These are phyloP conservation scores for Gardenia jasminoides DNA, from an alignment of 257 asterid species.

Conservation along the genomic window DNA sequence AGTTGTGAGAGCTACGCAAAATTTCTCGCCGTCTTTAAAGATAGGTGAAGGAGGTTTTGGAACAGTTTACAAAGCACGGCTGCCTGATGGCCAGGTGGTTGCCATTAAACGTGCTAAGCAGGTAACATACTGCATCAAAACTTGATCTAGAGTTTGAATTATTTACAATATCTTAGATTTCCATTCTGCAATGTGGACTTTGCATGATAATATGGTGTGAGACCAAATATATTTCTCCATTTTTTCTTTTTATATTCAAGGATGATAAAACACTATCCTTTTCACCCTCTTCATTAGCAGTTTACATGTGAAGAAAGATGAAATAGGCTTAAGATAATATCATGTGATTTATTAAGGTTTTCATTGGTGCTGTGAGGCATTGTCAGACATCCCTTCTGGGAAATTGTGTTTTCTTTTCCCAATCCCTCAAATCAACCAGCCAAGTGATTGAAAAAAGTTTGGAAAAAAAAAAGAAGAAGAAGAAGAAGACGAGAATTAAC, in stretches of 20 bases:
- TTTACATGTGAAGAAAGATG: neutral
- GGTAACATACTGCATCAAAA: slow-evolving; percentile 41
- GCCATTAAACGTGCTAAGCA: slow-evolving; percentile 95
- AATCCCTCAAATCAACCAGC: no score
- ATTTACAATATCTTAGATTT: neutral
- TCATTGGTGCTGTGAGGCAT: neutral
- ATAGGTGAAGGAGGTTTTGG: slow-evolving; percentile 99
- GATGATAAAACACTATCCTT: neutral
- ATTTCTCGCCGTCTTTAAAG: slow-evolving; percentile 58
- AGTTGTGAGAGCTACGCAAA: slow-evolving; percentile 67
- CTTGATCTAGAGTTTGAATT: neutral
- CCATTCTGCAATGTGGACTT: neutral
- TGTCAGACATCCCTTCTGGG: neutral
- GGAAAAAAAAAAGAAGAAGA: neutral
- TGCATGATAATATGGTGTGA: neutral
- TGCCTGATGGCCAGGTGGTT: slow-evolving; percentile 74
- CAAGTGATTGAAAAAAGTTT: neutral
- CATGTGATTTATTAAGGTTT: neutral
- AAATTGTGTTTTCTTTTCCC: neutral
- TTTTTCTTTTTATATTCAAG: neutral
- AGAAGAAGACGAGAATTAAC: no score
- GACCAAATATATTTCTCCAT: neutral
- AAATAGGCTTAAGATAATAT: neutral
- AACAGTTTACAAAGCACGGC: slow-evolving; percentile 79
- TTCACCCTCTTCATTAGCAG: neutral